A percentile compares a stretch with the other conserved stretches of the same genome.
These are phyloP conservation scores for Lolium perenne DNA, from an alignment of 176 grass and related monocot genomes.

Conservation along the genomic window DNA sequence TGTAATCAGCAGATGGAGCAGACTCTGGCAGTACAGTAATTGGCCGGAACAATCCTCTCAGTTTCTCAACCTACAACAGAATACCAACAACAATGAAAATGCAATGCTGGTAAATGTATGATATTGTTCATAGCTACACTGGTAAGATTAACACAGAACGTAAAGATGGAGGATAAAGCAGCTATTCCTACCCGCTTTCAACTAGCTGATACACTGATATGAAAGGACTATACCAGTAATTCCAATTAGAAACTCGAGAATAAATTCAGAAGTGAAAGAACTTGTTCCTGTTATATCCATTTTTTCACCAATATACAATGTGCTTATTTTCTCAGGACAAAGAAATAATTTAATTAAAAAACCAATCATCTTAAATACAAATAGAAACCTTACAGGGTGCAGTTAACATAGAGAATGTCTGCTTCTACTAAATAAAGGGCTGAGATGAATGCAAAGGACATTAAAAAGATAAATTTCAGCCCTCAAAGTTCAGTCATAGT, in stretches of 20 bases:
- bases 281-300: not conserved
- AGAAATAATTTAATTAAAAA: not conserved
- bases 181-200: not conserved
- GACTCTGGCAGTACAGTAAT: constrained; percentile 39
- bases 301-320: not conserved
- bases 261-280: not conserved
- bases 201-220: constrained; percentile 4
- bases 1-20: constrained; percentile 1
- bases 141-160: constrained; percentile 13
- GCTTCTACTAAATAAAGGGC: not conserved
- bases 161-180: constrained; percentile 1
- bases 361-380: constrained; percentile 32
- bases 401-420: not conserved
- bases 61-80: constrained; percentile 59
- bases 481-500: constrained; percentile 23
- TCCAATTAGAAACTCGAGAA: not conserved
- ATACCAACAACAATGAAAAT: constrained; percentile 25
- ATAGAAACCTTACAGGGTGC: not conserved
- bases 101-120: constrained; percentile 1
- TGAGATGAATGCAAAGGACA: not conserved
- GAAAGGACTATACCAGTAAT: not conserved
- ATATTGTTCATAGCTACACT: constrained; percentile 17
- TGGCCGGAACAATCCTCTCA: constrained; percentile 57
- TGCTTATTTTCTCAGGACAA: constrained; percentile 17
- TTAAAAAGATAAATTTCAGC: not conserved